Evolutionary conservation across 352 stramenopile species (phyloP).

Genomic region (Phytophthora boehmeriae): DNA sequence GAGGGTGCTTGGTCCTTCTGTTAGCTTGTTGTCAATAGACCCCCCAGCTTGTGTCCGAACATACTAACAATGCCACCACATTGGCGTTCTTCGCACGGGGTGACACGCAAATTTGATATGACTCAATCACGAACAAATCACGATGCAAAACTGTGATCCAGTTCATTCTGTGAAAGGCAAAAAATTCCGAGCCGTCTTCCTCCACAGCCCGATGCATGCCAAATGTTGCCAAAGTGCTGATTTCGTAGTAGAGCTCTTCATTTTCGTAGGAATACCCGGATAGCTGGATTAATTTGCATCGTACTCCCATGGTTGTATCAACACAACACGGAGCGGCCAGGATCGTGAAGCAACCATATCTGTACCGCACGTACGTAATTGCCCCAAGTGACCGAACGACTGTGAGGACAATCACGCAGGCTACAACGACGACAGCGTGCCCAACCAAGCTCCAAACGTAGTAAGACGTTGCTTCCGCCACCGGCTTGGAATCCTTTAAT

Average conservation of each 20-base stretch:
- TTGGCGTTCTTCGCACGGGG: conserved; percentile 4
- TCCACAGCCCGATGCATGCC: conserved; percentile 15
- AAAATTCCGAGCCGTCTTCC: conserved; percentile 15
- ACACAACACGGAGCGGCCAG: conserved; percentile 21
- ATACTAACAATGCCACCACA: conserved; percentile 6
- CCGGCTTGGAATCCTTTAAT: conserved; percentile 1
- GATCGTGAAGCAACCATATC: conserved; percentile 7
- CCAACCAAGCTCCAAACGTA: conserved; percentile 29
- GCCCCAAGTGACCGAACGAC: conserved; percentile 13
- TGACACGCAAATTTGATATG: conserved; percentile 6
- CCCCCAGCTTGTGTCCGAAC: conserved; percentile 15
- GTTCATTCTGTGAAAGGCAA: conserved; percentile 22
- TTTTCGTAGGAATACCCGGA: conserved; percentile 20
- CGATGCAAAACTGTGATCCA: conserved; percentile 11
- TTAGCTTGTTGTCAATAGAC: conserved; percentile 11
- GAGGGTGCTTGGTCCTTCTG: conserved; percentile 1
- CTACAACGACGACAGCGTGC: conserved; percentile 14
- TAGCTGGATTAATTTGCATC: conserved; percentile 21
- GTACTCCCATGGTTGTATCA: conserved; percentile 17
- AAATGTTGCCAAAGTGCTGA: conserved; percentile 14
- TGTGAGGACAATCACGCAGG: conserved; percentile 4
- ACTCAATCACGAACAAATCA: conserved; percentile 22
- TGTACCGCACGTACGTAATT: not conserved
- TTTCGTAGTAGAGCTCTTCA: conserved; percentile 15
- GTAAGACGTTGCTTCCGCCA: conserved; percentile 14